Conservation (phyloP, 352 stramenopile genomes). For the Globisporangium takayamanum region DNA sequence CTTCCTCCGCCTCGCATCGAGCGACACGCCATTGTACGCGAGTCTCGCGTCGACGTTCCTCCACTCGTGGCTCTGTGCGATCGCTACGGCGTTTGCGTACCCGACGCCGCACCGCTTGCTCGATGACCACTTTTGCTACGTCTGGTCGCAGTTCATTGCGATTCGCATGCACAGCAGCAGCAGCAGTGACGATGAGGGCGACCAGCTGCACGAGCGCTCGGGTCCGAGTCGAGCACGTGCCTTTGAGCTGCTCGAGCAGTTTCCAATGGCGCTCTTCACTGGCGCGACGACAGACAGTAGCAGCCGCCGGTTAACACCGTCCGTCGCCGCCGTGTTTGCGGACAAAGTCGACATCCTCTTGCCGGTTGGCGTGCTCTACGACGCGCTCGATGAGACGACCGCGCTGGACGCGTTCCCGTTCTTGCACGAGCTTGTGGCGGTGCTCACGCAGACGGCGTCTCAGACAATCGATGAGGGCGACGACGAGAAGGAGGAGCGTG, state of each 20-base stretch:
- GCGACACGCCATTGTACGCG: conserved; percentile 28
- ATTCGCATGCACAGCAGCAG: conserved; percentile 1
- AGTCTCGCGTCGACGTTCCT: conserved; percentile 25
- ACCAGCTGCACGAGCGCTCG: neutral
- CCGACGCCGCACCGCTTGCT: conserved; percentile 30
- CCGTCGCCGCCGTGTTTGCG: conserved; percentile 7
- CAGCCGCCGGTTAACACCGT: neutral
- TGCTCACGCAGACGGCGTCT: neutral
- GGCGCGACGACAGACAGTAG: neutral
- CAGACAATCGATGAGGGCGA: neutral
- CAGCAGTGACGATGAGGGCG: neutral
- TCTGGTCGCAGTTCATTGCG: conserved; percentile 37
- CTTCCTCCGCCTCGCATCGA: conserved; percentile 41
- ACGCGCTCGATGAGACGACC: conserved; percentile 20
- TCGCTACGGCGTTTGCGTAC: conserved; percentile 48
- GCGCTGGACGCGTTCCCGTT: conserved; percentile 21
- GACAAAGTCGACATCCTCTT: conserved; percentile 49
- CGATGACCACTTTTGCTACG: conserved; percentile 55
- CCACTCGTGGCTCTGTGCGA: conserved; percentile 36
- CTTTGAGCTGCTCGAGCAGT: conserved; percentile 22
- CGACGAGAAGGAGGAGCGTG: neutral
- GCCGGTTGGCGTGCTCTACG: conserved; percentile 35
- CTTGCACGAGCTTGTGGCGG: conserved; percentile 22
- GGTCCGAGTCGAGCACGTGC: neutral
- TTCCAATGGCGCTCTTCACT: conserved; percentile 24